Evolutionary conservation across 2,329 filamentous ascomycete species (phyloP).

Genomic region (Coleophoma cylindrospora): DNA sequence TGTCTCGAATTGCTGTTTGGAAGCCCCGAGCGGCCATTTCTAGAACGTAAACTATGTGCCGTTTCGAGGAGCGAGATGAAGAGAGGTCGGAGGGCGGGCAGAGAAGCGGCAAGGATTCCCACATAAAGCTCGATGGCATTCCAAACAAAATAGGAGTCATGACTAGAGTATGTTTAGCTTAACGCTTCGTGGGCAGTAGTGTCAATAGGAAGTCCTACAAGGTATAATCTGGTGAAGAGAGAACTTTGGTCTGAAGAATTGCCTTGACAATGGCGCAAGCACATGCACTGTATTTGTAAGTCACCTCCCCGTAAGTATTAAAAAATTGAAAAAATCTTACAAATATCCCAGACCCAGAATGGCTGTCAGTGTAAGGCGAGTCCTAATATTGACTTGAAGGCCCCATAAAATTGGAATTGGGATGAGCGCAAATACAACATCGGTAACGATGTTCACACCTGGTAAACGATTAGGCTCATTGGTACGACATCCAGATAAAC

Average conservation of each 20-base stretch:
- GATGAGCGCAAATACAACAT: constrained; percentile 29
- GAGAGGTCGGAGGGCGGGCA: constrained; percentile 36
- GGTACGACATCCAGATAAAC: too few species aligned
- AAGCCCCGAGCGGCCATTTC: background rate
- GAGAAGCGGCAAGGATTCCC: constrained; percentile 36
- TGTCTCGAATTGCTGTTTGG: constrained; percentile 1
- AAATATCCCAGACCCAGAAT: constrained; percentile 19
- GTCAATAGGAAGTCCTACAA: background rate
- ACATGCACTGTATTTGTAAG: constrained; percentile 27
- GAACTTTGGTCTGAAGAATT: constrained; percentile 28
- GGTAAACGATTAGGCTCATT: background rate
- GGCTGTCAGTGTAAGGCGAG: constrained; percentile 30
- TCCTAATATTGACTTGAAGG: constrained; percentile 35
- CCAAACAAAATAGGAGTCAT: constrained; percentile 35
- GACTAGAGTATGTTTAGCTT: background rate
- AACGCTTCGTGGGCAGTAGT: background rate
- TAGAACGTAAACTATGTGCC: constrained; percentile 1
- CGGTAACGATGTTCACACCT: constrained; percentile 19
- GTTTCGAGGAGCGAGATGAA: constrained; percentile 29
- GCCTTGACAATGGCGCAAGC: constrained; percentile 37
- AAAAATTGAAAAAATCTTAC: constrained; percentile 3
- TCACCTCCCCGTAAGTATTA: too few species aligned
- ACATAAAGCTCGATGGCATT: constrained; percentile 38
- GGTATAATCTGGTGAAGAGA: background rate
- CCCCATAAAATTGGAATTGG: constrained; percentile 37